Percentiles rank a stretch among this genome's conserved stretches.
Evolutionary conservation across 768 basidiomycete genomes (phyloP).

Genomic region (Rhizopogon sp.): DNA sequence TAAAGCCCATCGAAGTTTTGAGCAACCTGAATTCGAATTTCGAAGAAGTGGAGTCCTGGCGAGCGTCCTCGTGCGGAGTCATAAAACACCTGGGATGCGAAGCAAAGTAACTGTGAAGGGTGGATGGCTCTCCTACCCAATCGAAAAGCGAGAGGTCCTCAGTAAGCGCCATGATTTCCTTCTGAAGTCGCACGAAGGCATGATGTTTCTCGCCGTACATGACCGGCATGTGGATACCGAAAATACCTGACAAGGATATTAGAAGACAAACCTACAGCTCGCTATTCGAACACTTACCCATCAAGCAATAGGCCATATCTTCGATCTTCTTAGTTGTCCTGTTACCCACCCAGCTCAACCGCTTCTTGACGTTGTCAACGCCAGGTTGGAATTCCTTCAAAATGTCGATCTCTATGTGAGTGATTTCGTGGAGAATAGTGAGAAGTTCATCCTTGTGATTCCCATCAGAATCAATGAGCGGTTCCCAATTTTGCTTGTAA

Average conservation of each 20-base stretch:
- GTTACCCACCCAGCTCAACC: conserved; percentile 21
- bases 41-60: background rate
- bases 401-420: conserved; percentile 13
- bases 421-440: background rate
- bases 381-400: conserved; percentile 20
- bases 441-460: background rate
- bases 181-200: conserved; percentile 23
- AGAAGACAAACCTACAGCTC: background rate
- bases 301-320: conserved; percentile 3
- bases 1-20: conserved; percentile 5
- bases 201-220: conserved; percentile 23
- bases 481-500: conserved; percentile 20
- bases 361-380: conserved; percentile 20
- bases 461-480: background rate
- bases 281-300: background rate
- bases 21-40: conserved; percentile 6
- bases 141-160: conserved; percentile 21
- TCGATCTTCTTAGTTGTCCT: conserved; percentile 15
- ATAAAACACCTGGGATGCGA: conserved; percentile 18
- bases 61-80: background rate
- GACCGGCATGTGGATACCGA: conserved; percentile 22
- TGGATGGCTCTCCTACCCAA: conserved; percentile 16
- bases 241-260: conserved; percentile 15
- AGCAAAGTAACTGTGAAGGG: conserved; percentile 22
- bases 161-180: conserved; percentile 19